Percentiles rank a stretch among this genome's conserved stretches.
phyloP scores from a whole-genome alignment of 768 basidiomycete genomes.

The Pilatotrama ljubarskyi region DNA sequence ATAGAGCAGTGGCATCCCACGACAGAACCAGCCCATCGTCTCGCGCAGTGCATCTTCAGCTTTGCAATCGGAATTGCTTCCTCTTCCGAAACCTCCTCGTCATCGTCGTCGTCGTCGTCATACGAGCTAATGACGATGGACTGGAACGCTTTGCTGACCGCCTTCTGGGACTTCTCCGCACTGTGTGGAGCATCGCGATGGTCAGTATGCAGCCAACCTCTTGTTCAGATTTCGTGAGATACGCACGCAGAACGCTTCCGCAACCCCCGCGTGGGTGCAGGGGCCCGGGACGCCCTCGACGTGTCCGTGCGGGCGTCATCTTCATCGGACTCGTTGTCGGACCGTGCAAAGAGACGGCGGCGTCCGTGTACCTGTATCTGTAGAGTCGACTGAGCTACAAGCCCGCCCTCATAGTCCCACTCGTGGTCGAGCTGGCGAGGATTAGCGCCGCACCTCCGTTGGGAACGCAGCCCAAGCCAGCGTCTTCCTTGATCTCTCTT shows the following conservation, averaged over 20 bases:
- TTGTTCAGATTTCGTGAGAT: too few relatives aligned
- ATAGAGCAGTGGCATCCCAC: neutral
- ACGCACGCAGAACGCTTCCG: slow-evolving; percentile 64
- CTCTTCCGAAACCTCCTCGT: slow-evolving; percentile 16
- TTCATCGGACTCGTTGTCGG: slow-evolving; percentile 48
- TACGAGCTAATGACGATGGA: slow-evolving; percentile 27
- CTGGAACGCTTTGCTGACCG: slow-evolving; percentile 20
- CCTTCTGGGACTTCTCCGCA: slow-evolving; percentile 35
- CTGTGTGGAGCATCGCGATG: too few relatives aligned
- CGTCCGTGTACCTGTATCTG: too few relatives aligned
- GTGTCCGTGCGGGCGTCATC: slow-evolving; percentile 33
- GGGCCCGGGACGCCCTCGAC: slow-evolving; percentile 35
- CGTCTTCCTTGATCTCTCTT: too few relatives aligned
- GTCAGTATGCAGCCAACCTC: too few relatives aligned
- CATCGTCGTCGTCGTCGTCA: slow-evolving; percentile 40
- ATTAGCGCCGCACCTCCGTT: too few relatives aligned
- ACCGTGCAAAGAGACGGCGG: slow-evolving; percentile 54
- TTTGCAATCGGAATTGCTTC: slow-evolving; percentile 38
- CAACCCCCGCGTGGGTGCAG: slow-evolving; percentile 50
- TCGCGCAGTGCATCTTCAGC: neutral
- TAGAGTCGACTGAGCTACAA: too few relatives aligned
- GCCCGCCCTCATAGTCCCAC: too few relatives aligned
- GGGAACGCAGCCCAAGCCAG: too few relatives aligned
- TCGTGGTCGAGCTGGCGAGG: too few relatives aligned
- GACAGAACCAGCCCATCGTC: too few relatives aligned